phyloP scores from a whole-genome alignment of 2,329 filamentous ascomycete species.

The Clarireedia hainanense region DNA sequence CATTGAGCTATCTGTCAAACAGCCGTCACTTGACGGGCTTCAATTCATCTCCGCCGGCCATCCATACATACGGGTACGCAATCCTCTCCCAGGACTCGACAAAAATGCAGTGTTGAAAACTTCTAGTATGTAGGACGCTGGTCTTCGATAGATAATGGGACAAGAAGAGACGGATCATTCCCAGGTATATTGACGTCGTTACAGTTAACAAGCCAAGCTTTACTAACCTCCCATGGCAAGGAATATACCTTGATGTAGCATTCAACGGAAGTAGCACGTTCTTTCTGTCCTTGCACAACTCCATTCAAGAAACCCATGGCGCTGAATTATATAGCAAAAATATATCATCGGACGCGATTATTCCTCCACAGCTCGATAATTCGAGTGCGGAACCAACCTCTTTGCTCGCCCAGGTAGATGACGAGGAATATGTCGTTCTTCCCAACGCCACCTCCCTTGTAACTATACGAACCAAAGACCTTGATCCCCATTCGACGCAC shows the following conservation, averaged over 20 bases:
- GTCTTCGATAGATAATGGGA: slow-evolving; percentile 14
- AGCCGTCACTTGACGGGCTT: slow-evolving; percentile 12
- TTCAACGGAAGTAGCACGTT: slow-evolving; percentile 18
- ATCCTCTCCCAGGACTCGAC: neutral
- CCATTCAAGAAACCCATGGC: neutral
- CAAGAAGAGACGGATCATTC: slow-evolving; percentile 21
- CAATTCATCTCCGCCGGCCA: slow-evolving; percentile 19
- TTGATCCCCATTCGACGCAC: slow-evolving; percentile 14
- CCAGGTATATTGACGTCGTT: slow-evolving; percentile 13
- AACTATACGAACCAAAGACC: slow-evolving; percentile 11
- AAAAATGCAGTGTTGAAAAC: neutral
- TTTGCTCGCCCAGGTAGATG: slow-evolving; percentile 20
- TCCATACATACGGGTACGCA: slow-evolving; percentile 18
- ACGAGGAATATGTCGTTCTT: slow-evolving; percentile 22
- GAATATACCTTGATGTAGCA: slow-evolving; percentile 22
- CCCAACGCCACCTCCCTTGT: slow-evolving; percentile 20
- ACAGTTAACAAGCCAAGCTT: neutral
- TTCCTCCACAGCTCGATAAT: slow-evolving; percentile 13
- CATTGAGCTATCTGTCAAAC: neutral
- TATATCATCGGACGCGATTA: neutral
- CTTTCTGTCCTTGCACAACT: slow-evolving; percentile 19
- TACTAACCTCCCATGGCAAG: slow-evolving; percentile 7
- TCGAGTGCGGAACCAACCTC: slow-evolving; percentile 19
- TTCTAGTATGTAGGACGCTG: slow-evolving; percentile 24
- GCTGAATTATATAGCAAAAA: neutral